A percentile compares a stretch with the other conserved stretches of the same genome.
phyloP scores from a whole-genome alignment of 2,329 filamentous ascomycete species.

The Pseudonectria foliicola region DNA sequence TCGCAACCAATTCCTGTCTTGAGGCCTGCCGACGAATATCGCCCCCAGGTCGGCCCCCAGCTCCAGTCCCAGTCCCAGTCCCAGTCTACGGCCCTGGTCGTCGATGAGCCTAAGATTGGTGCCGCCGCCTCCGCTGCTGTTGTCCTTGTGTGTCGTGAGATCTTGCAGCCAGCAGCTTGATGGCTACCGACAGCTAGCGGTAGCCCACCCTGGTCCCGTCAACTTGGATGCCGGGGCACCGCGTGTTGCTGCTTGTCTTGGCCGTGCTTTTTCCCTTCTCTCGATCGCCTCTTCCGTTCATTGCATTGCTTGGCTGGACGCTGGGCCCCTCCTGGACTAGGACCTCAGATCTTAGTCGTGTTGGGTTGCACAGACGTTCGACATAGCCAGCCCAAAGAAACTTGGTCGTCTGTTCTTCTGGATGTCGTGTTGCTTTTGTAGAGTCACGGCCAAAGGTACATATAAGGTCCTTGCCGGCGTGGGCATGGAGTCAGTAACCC shows the following conservation, averaged over 20 bases:
- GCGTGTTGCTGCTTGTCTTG: slow-evolving; percentile 7
- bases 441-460: slow-evolving; percentile 16
- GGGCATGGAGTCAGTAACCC: slow-evolving; percentile 5
- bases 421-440: slow-evolving; percentile 20
- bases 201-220: slow-evolving; percentile 24
- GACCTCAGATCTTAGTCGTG: slow-evolving; percentile 30
- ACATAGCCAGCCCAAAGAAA: too few relatives aligned
- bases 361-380: slow-evolving; percentile 28
- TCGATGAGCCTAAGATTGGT: slow-evolving; percentile 21
- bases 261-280: slow-evolving; percentile 13
- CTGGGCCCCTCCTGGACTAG: slow-evolving; percentile 28
- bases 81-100: slow-evolving; percentile 12
- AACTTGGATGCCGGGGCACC: slow-evolving; percentile 25
- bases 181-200: slow-evolving; percentile 20
- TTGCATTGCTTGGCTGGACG: slow-evolving; percentile 26
- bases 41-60: too few relatives aligned
- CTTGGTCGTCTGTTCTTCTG: too few relatives aligned
- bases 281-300: slow-evolving; percentile 17
- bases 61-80: slow-evolving; percentile 1
- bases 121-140: slow-evolving; percentile 18
- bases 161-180: slow-evolving; percentile 25
- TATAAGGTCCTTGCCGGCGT: slow-evolving; percentile 19
- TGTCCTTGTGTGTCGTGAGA: too few relatives aligned
- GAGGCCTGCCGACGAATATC: slow-evolving; percentile 15
- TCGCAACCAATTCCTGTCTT: slow-evolving; percentile 28